Conservation (phyloP, 2,329 filamentous ascomycete genomes). For the Colletotrichum tabaci region DNA sequence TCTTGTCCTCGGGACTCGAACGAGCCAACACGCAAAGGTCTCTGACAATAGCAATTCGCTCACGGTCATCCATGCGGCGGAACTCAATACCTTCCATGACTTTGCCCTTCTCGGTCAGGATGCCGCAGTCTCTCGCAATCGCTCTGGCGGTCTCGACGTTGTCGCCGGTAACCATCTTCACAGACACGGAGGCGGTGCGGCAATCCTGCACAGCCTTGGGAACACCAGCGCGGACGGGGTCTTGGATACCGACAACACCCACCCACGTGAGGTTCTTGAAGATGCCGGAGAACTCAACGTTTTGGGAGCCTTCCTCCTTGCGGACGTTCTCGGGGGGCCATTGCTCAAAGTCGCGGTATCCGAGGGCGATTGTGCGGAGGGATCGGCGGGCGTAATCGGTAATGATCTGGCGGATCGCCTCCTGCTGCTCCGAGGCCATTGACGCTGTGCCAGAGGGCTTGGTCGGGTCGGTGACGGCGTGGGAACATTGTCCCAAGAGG, state of each 20-base stretch:
- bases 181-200: slow-evolving; percentile 38
- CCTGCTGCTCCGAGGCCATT: slow-evolving; percentile 49
- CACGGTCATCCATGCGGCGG: slow-evolving; percentile 64
- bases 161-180: slow-evolving; percentile 68
- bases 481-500: slow-evolving; percentile 60
- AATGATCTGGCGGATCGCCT: slow-evolving; percentile 52
- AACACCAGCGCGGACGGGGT: slow-evolving; percentile 42
- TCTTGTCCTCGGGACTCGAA: slow-evolving; percentile 79
- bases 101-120: slow-evolving; percentile 71
- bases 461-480: slow-evolving; percentile 62
- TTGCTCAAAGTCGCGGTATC: slow-evolving; percentile 76
- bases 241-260: slow-evolving; percentile 52
- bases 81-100: slow-evolving; percentile 75
- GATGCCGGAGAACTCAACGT: slow-evolving; percentile 61
- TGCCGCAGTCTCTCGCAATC: slow-evolving; percentile 65
- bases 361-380: slow-evolving; percentile 75
- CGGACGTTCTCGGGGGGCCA: slow-evolving; percentile 77
- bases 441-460: slow-evolving; percentile 50
- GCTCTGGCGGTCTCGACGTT: slow-evolving; percentile 65
- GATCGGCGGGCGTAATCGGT: slow-evolving; percentile 75
- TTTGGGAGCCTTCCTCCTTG: slow-evolving; percentile 73
- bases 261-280: slow-evolving; percentile 56
- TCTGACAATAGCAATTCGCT: slow-evolving; percentile 65
- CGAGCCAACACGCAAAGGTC: slow-evolving; percentile 74
- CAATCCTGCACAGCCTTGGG: slow-evolving; percentile 42